Conservation (phyloP, 2,329 filamentous ascomycete genomes). For the Beauveria asiatica region DNA sequence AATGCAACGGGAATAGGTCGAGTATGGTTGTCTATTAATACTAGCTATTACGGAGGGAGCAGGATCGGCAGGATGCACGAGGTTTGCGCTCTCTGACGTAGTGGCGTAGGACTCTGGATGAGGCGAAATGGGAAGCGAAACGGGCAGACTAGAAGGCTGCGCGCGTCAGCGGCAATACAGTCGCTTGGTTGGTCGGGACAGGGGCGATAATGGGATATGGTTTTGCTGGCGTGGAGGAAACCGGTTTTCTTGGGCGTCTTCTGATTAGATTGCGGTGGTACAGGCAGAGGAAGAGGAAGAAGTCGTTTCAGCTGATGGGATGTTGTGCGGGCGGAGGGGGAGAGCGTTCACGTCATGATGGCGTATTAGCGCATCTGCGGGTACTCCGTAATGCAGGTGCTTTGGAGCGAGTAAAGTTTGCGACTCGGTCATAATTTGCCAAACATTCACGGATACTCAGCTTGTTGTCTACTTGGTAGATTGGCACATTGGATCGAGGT, state of each 20-base stretch:
- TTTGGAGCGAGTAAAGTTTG: background rate
- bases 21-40: slow-evolving; percentile 4
- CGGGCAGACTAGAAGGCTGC: background rate
- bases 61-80: background rate
- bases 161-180: background rate
- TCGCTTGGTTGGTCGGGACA: background rate
- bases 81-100: slow-evolving; percentile 4
- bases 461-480: background rate
- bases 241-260: background rate
- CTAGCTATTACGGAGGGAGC: background rate
- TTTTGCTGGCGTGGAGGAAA: slow-evolving; percentile 2
- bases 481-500: background rate
- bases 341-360: slow-evolving; percentile 1
- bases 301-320: background rate
- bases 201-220: background rate
- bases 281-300: no score
- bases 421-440: background rate
- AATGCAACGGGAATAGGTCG: background rate
- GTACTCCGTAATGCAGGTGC: background rate
- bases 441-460: background rate
- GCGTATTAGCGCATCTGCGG: background rate
- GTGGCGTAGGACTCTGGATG: background rate
- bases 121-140: background rate
- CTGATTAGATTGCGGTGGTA: background rate
- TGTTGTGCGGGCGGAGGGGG: background rate